Evolutionary conservation across 768 basidiomycete species (phyloP), one percentile per base, ranked within the genome.

Genomic region (Termitomyces sp.): DNA sequence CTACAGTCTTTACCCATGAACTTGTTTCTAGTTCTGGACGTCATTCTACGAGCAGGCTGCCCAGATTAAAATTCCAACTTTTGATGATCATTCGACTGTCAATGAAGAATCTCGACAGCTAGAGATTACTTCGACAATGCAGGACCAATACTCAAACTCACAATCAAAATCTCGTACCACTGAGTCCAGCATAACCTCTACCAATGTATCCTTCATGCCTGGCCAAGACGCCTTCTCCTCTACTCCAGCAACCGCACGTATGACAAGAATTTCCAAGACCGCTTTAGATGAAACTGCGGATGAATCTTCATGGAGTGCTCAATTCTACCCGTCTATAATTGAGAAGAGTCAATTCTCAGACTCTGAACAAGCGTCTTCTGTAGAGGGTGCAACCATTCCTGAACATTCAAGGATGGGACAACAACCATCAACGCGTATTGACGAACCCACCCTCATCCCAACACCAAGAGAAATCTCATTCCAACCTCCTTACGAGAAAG

Each of bases 1-100:
- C 18, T 18, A 31, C 22, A 34, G 3, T 6, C 16, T 42, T 55
- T 32, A 59, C 4, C n/a, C 22, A 7, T 47, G 13, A 16, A 41
- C 29, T 31, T 43, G 12, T 46, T 4, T 26, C 0, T 64, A 96
- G 95, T 98, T 98, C 69, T 98, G 96, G 95, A 88, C 87, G 4
- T 88, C 91, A 0, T 98, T 99, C 78, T 98, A 94, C 67, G 94
- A 98, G 67, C 84, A 90, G 58, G 93, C 94, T 9, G 95, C 96
- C 4, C 87, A 92, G 64, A 88, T 94, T 29, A 84, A 87, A 41
- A 88, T 94, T 44, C 86, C 88, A 4, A 84, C 84, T 1, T 85
- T 79, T 34, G 91, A 85, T 14, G 87, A 91, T 56, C 79, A 83
- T 58, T 83, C 80, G n/a, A 79, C 75, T 7, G 74, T 76, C 42